Percentiles rank a stretch among this genome's conserved stretches.
These are phyloP conservation scores for Thelonectria olida DNA, from an alignment of 2,329 filamentous ascomycete species.

Conservation along the genomic window DNA sequence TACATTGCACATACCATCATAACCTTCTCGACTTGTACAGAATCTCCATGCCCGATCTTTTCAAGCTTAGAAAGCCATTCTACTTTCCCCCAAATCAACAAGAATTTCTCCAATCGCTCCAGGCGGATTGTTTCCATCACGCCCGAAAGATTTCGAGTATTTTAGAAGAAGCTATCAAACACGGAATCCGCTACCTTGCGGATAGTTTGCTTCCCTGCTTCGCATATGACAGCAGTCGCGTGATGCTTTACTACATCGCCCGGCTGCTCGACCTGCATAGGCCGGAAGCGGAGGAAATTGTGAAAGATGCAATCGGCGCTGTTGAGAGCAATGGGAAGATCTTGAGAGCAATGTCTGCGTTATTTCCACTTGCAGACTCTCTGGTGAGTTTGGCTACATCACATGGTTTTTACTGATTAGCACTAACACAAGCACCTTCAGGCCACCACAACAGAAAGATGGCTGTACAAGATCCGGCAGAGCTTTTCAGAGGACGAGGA, in stretches of 20 bases:
- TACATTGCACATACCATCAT: slow-evolving; percentile 58
- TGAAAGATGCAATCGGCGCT: slow-evolving; percentile 49
- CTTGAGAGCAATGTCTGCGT: slow-evolving; percentile 47
- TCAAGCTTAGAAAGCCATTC: slow-evolving; percentile 53
- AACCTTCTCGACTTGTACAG: slow-evolving; percentile 57
- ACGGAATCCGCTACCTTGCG: slow-evolving; percentile 52
- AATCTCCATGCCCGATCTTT: slow-evolving; percentile 55
- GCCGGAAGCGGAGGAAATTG: slow-evolving; percentile 46
- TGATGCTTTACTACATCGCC: slow-evolving; percentile 59
- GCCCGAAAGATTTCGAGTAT: slow-evolving; percentile 51
- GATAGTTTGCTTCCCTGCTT: slow-evolving; percentile 57
- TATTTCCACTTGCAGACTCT: slow-evolving; percentile 52
- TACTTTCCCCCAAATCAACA: slow-evolving; percentile 50
- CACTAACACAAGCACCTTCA: slow-evolving; percentile 22
- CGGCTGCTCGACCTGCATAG: slow-evolving; percentile 50
- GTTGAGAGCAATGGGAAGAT: slow-evolving; percentile 52
- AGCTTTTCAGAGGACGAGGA: slow-evolving; percentile 40
- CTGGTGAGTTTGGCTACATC: slow-evolving; percentile 41
- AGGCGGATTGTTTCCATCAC: slow-evolving; percentile 50
- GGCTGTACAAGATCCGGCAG: slow-evolving; percentile 50
- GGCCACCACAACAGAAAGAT: slow-evolving; percentile 51
- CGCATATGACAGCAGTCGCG: slow-evolving; percentile 56
- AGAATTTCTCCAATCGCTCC: slow-evolving; percentile 48
- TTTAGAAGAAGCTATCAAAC: slow-evolving; percentile 50
- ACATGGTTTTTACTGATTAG: too few species aligned